Evolutionary conservation across 345 rosid genomes (phyloP).

Genomic region (Eucalyptus marginata): DNA sequence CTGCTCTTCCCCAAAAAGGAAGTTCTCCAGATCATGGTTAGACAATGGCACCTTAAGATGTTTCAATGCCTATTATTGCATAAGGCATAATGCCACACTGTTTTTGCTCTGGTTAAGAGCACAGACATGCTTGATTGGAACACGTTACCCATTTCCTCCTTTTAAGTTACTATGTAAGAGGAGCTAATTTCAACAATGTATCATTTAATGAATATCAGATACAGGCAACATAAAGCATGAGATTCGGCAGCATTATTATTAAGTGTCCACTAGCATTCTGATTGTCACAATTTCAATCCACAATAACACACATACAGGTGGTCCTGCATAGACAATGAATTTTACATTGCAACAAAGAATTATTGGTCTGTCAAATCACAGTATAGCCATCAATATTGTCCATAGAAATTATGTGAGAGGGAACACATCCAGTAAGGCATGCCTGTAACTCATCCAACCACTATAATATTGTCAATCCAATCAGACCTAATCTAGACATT

Average conservation of each 20-base stretch:
- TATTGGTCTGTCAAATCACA: background rate
- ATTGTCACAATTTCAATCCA: background rate
- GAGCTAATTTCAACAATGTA: background rate
- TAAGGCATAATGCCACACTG: background rate
- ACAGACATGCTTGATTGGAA: background rate
- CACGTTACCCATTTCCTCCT: background rate
- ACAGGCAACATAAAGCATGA: background rate
- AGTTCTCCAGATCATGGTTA: background rate
- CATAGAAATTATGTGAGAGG: background rate
- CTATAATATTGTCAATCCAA: background rate
- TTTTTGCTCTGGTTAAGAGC: background rate
- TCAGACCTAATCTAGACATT: background rate
- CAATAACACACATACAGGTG: background rate
- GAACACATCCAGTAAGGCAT: background rate
- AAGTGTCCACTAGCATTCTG: background rate
- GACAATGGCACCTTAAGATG: background rate
- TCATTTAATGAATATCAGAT: background rate
- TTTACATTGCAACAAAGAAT: background rate
- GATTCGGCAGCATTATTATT: background rate
- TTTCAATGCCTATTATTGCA: background rate
- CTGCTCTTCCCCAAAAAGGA: background rate
- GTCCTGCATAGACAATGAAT: background rate
- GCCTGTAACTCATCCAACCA: background rate
- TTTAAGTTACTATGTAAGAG: background rate
- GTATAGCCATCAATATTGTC: background rate